Evolutionary conservation across 176 grass and related monocot genomes (phyloP).

Genomic region (Aegilops bicornis): DNA sequence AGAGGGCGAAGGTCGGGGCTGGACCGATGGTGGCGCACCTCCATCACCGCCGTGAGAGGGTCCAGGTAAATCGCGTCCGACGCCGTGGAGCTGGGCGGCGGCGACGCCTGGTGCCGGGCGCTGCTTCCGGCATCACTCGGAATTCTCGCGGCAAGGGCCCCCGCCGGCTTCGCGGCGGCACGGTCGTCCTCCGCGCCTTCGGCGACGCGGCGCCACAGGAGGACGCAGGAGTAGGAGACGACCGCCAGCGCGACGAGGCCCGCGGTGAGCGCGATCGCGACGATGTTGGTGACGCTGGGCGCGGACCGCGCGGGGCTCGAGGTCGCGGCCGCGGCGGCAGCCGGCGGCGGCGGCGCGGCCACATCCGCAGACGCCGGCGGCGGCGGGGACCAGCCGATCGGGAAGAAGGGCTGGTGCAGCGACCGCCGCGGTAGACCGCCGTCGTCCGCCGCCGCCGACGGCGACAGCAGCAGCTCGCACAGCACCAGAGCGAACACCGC

Average conservation of each 20-base stretch:
- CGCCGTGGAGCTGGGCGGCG: conserved; percentile 45
- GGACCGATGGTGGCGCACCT: conserved; percentile 24
- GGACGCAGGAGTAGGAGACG: conserved; percentile 40
- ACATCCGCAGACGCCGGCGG: conserved; percentile 25
- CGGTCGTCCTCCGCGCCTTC: conserved; percentile 9
- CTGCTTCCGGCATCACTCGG: conserved; percentile 42
- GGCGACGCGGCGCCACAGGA: conserved; percentile 36
- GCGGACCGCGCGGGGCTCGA: conserved; percentile 12
- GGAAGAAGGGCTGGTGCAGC: conserved; percentile 63
- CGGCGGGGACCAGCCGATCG: conserved; percentile 43
- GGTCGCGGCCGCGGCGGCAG: neutral
- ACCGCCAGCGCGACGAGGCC: conserved; percentile 43
- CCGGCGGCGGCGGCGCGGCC: neutral
- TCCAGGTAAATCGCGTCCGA: conserved; percentile 53
- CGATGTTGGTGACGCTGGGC: conserved; percentile 39
- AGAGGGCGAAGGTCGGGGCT: conserved; percentile 72
- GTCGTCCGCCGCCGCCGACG: neutral
- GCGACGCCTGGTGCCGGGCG: conserved; percentile 38
- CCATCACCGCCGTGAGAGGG: conserved; percentile 38
- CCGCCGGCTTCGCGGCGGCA: neutral
- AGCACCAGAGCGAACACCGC: conserved; percentile 1
- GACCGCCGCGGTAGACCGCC: conserved; percentile 16
- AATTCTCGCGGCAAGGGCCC: conserved; percentile 1
- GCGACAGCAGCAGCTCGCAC: neutral
- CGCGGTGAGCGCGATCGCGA: conserved; percentile 51